A percentile compares a stretch with the other conserved stretches of the same genome.
These are phyloP conservation scores for Boeremia lycopersici DNA, from an alignment of 2,329 filamentous ascomycete species.

Conservation along the genomic window DNA sequence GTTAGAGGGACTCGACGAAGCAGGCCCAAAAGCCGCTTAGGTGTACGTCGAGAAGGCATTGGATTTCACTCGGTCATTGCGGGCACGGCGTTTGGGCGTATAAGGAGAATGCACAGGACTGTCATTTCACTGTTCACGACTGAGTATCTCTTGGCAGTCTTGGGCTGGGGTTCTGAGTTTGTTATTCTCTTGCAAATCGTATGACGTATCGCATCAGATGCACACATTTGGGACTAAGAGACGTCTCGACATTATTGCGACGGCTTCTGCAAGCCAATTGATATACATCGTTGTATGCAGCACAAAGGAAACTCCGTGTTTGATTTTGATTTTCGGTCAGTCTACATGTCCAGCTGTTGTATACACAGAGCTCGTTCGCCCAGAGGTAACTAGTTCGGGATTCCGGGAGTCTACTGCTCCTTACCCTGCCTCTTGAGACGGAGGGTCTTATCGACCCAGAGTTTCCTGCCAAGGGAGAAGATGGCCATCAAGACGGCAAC, in stretches of 20 bases:
- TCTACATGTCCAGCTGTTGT: constrained; percentile 21
- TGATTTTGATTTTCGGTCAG: constrained; percentile 27
- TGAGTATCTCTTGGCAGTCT: not conserved
- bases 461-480: constrained; percentile 84
- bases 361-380: constrained; percentile 32
- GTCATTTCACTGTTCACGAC: constrained; percentile 2
- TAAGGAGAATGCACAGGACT: constrained; percentile 11
- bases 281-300: not conserved
- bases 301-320: constrained; percentile 35
- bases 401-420: constrained; percentile 31
- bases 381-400: constrained; percentile 12
- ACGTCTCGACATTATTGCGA: not conserved
- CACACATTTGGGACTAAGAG: not conserved
- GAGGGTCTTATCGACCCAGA: constrained; percentile 88
- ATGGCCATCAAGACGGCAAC: constrained; percentile 75
- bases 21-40: constrained; percentile 80
- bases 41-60: not conserved
- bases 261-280: not conserved
- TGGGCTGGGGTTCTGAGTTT: not conserved
- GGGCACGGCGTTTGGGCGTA: constrained; percentile 32
- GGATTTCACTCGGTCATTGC: not conserved
- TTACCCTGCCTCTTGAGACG: constrained; percentile 74
- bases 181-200: not conserved
- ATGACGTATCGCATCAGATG: not conserved
- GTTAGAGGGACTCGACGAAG: constrained; percentile 89